phyloP scores from a whole-genome alignment of 345 rosid genomes.

The Fremontodendron californicum region DNA sequence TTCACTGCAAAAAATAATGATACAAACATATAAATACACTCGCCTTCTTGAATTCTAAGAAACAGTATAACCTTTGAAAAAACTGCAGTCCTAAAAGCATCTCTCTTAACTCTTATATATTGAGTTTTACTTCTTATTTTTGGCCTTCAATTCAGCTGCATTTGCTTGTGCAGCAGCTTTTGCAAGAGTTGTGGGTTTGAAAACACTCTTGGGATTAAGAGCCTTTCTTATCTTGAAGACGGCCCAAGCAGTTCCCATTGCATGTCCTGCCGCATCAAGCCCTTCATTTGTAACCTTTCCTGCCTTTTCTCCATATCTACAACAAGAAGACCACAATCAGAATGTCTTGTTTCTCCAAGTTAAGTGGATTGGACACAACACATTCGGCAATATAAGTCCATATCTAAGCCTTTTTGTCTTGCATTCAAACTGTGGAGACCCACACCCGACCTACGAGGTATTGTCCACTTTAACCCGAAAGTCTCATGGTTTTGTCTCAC shows the following conservation, averaged over 20 bases:
- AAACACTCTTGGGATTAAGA: slow-evolving; percentile 65
- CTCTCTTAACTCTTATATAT: too few species aligned
- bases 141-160: slow-evolving; percentile 39
- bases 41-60: neutral
- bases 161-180: slow-evolving; percentile 59
- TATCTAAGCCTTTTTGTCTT: neutral
- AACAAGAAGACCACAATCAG: neutral
- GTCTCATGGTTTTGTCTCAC: too few species aligned
- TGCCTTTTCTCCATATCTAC: slow-evolving; percentile 65
- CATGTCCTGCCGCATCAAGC: slow-evolving; percentile 86
- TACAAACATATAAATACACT: neutral
- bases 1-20: neutral
- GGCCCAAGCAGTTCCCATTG: slow-evolving; percentile 87
- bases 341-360: neutral
- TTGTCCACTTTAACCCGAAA: too few species aligned
- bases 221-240: slow-evolving; percentile 89
- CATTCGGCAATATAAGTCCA: neutral
- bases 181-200: slow-evolving; percentile 64
- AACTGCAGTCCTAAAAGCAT: neutral
- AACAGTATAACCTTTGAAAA: neutral
- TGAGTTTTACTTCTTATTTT: slow-evolving; percentile 27
- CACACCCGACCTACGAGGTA: too few species aligned
- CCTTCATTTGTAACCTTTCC: slow-evolving; percentile 55
- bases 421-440: neutral
- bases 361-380: neutral